These are phyloP conservation scores for Phialophora chinensis DNA, from an alignment of 2,329 filamentous ascomycete genomes.

Conservation along the genomic window DNA sequence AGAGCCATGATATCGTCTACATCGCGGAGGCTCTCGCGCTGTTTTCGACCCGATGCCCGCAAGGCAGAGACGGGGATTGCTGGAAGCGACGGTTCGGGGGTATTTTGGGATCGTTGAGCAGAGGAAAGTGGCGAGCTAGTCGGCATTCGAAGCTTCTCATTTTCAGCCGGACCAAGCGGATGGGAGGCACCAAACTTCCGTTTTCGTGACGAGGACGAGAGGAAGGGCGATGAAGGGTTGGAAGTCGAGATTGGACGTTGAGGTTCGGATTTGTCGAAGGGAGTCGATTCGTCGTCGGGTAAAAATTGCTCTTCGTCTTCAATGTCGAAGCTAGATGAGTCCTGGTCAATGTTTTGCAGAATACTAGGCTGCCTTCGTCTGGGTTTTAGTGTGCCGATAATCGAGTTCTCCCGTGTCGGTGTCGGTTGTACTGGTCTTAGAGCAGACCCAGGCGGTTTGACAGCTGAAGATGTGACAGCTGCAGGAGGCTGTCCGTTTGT, in stretches of 20 bases:
- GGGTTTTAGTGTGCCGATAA: conserved; percentile 38
- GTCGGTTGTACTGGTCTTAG: conserved; percentile 24
- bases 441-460: conserved; percentile 18
- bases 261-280: conserved; percentile 20
- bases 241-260: conserved; percentile 14
- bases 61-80: conserved; percentile 22
- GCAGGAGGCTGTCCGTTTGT: conserved; percentile 3
- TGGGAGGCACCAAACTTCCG: conserved; percentile 33
- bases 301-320: conserved; percentile 37
- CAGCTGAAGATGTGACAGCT: conserved; percentile 13
- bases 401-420: conserved; percentile 35
- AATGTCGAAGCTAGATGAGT: conserved; percentile 37
- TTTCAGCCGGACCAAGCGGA: conserved; percentile 12
- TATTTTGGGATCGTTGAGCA: not conserved
- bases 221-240: conserved; percentile 16
- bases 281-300: conserved; percentile 38
- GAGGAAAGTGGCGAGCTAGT: conserved; percentile 6
- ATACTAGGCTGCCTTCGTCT: conserved; percentile 39
- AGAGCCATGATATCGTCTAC: conserved; percentile 38
- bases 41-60: conserved; percentile 28
- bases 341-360: conserved; percentile 34
- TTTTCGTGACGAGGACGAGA: conserved; percentile 35
- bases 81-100: conserved; percentile 24
- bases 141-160: not conserved
- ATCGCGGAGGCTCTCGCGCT: conserved; percentile 10